Conservation (phyloP, 441 rosid species). For the Jatropha multifida region DNA sequence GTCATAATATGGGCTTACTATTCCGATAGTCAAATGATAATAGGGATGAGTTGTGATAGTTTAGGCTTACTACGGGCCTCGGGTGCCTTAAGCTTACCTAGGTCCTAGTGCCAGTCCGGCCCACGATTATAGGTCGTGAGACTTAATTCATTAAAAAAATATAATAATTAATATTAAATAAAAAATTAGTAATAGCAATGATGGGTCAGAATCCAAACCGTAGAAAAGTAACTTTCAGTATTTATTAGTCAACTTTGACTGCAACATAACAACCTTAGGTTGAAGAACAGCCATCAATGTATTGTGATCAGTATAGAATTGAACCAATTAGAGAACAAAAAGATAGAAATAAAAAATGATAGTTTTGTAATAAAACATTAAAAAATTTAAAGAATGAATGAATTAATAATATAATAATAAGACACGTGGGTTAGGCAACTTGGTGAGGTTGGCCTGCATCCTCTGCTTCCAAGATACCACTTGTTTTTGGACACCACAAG, state of each 20-base stretch:
- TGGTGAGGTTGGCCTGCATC: background rate
- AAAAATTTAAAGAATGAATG: no score
- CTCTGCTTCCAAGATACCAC: background rate
- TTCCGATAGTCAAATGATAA: no score
- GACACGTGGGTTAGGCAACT: background rate
- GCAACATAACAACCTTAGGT: background rate
- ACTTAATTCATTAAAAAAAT: no score
- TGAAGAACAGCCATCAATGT: background rate
- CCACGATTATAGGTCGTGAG: no score
- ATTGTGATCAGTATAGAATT: background rate
- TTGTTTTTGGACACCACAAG: background rate
- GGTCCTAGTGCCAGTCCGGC: no score
- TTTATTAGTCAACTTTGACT: background rate
- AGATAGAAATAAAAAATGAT: background rate
- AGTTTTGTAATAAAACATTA: background rate
- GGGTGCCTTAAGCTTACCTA: no score
- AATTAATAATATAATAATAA: background rate
- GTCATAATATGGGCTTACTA: no score
- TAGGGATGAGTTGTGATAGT: no score
- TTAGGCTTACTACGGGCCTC: no score
- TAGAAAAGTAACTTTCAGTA: background rate
- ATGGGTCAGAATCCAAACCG: background rate
- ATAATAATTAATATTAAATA: no score
- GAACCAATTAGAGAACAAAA: background rate
- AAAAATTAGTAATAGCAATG: background rate